Conservation (phyloP, 305 asterid genomes). For the Plantago rigida region DNA sequence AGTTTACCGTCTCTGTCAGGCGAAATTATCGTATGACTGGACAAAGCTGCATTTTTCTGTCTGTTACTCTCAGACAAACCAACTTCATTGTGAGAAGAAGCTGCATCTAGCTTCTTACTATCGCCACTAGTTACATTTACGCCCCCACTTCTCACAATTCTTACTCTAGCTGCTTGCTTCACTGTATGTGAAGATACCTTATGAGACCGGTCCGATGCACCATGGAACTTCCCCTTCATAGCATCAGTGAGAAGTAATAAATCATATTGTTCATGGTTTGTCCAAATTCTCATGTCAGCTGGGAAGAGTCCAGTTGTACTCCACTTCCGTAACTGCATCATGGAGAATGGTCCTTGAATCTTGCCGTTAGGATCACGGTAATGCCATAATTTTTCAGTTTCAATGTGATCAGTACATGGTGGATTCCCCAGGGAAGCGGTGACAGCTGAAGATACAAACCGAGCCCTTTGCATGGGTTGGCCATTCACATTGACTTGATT, state of each 20-base stretch:
- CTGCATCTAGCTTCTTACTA: not conserved
- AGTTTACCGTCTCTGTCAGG: not conserved
- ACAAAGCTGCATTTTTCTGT: slow-evolving; percentile 23
- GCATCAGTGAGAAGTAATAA: slow-evolving; percentile 66
- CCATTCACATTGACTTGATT: slow-evolving; percentile 32
- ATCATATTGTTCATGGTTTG: slow-evolving; percentile 59
- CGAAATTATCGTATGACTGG: not conserved
- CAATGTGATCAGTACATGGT: slow-evolving; percentile 38
- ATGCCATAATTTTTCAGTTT: slow-evolving; percentile 82
- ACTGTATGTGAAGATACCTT: slow-evolving; percentile 33
- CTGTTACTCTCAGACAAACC: slow-evolving; percentile 4
- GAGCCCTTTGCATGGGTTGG: slow-evolving; percentile 38
- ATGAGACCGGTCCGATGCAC: slow-evolving; percentile 35
- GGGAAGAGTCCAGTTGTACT: slow-evolving; percentile 80
- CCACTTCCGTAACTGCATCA: slow-evolving; percentile 79
- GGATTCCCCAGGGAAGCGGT: slow-evolving; percentile 31
- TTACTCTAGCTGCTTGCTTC: slow-evolving; percentile 33
- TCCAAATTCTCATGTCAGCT: slow-evolving; percentile 85
- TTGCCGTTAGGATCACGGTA: slow-evolving; percentile 87
- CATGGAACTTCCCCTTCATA: slow-evolving; percentile 45
- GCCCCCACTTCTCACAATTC: slow-evolving; percentile 27
- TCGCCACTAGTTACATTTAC: slow-evolving; percentile 15
- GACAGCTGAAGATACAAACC: slow-evolving; percentile 38
- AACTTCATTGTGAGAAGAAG: not conserved
- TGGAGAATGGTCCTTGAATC: slow-evolving; percentile 90